phyloP scores from a whole-genome alignment of 2,329 filamentous ascomycete species.

The Aureobasidium leucospermi region DNA sequence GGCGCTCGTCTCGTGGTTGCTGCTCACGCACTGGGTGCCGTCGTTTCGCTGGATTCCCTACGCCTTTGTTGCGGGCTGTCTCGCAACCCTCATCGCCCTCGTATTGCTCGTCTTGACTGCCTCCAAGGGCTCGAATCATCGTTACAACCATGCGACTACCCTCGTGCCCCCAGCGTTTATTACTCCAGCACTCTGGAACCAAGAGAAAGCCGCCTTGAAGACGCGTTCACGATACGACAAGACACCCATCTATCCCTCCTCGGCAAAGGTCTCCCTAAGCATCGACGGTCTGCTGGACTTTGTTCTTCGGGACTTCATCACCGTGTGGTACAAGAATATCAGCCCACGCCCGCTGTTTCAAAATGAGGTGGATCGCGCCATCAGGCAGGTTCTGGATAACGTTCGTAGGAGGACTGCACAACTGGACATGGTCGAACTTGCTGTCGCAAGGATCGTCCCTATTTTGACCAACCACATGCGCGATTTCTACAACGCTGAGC shows the following conservation, averaged over 20 bases:
- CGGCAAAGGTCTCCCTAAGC: constrained; percentile 68
- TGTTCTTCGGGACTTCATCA: constrained; percentile 76
- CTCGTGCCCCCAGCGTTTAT: constrained; percentile 22
- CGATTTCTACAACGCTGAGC: constrained; percentile 86
- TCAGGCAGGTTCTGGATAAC: constrained; percentile 64
- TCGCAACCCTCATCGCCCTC: constrained; percentile 48
- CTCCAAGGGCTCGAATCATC: constrained; percentile 55
- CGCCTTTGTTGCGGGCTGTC: constrained; percentile 66
- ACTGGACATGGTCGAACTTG: constrained; percentile 75
- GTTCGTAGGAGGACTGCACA: constrained; percentile 65
- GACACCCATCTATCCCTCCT: constrained; percentile 65
- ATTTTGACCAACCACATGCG: constrained; percentile 81
- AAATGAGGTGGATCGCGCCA: constrained; percentile 75
- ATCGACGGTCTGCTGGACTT: constrained; percentile 72
- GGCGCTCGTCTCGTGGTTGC: constrained; percentile 80
- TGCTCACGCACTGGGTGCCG: constrained; percentile 75
- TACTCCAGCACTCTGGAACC: constrained; percentile 51
- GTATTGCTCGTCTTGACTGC: constrained; percentile 56
- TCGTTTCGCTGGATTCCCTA: constrained; percentile 77
- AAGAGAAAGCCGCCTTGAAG: constrained; percentile 60
- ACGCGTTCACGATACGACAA: constrained; percentile 60
- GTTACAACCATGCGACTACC: constrained; percentile 37
- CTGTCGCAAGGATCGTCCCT: constrained; percentile 76
- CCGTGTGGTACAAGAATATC: constrained; percentile 82
- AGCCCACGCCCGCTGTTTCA: constrained; percentile 72